Conservation (phyloP, 306 rosid genomes). For the Castanopsis chinensis region DNA sequence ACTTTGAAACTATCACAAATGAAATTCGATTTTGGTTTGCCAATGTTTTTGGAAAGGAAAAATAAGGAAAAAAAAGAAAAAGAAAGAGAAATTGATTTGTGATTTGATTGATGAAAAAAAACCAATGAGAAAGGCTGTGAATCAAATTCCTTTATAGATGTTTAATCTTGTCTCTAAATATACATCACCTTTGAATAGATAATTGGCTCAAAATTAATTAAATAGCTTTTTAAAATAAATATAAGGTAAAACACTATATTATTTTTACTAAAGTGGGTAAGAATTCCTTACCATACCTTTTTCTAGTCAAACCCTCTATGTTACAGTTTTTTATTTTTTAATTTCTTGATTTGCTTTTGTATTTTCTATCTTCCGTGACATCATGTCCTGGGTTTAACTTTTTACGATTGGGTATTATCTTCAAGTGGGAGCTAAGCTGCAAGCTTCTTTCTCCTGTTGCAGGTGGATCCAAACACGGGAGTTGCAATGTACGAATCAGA, state of each 20-base stretch:
- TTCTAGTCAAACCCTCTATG: background rate
- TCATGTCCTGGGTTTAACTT: constrained; percentile 6
- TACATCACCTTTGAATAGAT: background rate
- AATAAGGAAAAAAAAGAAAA: background rate
- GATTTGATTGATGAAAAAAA: background rate
- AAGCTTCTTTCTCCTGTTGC: constrained; percentile 27
- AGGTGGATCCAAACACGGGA: constrained; percentile 97
- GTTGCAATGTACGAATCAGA: constrained; percentile 97
- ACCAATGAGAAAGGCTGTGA: background rate
- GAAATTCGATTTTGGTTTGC: background rate
- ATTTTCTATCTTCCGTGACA: constrained; percentile 7
- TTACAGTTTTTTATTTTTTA: background rate
- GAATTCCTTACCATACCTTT: background rate
- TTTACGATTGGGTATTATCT: background rate
- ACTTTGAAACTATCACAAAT: background rate
- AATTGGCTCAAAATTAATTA: background rate
- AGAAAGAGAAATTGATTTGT: background rate
- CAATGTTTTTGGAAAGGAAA: background rate
- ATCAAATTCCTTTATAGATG: background rate
- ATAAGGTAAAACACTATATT: background rate
- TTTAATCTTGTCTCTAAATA: background rate
- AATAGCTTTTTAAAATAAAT: background rate
- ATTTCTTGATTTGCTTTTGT: background rate
- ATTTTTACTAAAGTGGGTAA: background rate
- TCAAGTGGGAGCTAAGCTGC: constrained; percentile 16